A percentile compares a stretch with the other conserved stretches of the same genome.
phyloP scores from a whole-genome alignment of 1,139 yeast genomes.

The Blastobotrys illinoisensis region DNA sequence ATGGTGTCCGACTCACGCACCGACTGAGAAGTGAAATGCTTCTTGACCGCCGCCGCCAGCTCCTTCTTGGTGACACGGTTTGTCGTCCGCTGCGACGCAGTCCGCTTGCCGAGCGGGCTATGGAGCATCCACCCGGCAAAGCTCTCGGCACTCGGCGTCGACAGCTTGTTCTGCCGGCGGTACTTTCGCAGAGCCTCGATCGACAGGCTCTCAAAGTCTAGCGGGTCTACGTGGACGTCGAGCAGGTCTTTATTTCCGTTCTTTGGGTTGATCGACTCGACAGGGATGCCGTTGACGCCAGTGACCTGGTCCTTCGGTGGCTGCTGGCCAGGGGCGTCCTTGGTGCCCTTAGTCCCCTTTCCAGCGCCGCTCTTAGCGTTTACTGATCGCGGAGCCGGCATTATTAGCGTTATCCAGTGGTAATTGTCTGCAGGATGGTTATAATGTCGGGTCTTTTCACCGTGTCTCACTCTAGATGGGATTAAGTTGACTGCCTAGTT shows the following conservation, averaged over 20 bases:
- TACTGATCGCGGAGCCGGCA: not conserved
- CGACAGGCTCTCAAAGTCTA: slow-evolving; percentile 58
- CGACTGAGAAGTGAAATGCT: slow-evolving; percentile 57
- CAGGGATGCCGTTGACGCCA: not conserved
- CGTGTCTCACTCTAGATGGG: not conserved
- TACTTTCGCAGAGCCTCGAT: slow-evolving; percentile 53
- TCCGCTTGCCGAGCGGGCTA: slow-evolving; percentile 60
- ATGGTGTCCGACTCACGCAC: slow-evolving; percentile 73
- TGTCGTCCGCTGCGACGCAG: slow-evolving; percentile 42
- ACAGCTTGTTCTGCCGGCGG: slow-evolving; percentile 43
- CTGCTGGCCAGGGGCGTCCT: not conserved
- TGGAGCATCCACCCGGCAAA: slow-evolving; percentile 56
- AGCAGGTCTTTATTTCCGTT: not conserved
- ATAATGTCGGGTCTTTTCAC: not conserved
- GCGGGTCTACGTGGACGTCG: not conserved
- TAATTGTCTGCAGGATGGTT: not conserved
- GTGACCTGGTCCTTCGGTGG: not conserved
- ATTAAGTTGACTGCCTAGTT: not conserved
- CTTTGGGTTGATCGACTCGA: not conserved
- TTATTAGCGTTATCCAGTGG: not conserved
- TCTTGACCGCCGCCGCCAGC: slow-evolving; percentile 50
- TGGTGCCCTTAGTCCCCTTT: not conserved
- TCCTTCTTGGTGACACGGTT: slow-evolving; percentile 50
- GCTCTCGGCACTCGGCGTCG: slow-evolving; percentile 48
- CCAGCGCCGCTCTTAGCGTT: not conserved